These are phyloP conservation scores for Leptographium lundbergii DNA, from an alignment of 2,329 filamentous ascomycete genomes.

Conservation along the genomic window DNA sequence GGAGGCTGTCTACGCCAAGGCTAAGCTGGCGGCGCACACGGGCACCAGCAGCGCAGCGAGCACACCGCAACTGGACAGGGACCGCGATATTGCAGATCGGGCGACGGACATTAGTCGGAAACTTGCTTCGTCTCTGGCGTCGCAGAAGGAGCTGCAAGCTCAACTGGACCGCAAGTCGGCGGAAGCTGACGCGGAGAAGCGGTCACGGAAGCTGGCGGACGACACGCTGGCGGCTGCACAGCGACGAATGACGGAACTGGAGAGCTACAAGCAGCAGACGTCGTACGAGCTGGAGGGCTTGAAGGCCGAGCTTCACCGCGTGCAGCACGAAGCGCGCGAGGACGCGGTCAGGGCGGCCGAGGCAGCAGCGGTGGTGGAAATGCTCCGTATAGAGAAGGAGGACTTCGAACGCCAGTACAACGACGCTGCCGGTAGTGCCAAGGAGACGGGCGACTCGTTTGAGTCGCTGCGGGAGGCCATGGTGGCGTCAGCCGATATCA, in stretches of 20 bases:
- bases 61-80: constrained; percentile 45
- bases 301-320: constrained; percentile 71
- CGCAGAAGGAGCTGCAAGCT: constrained; percentile 70
- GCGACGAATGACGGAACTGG: constrained; percentile 70
- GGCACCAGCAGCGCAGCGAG: constrained; percentile 47
- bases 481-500: constrained; percentile 64
- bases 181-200: constrained; percentile 71
- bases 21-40: constrained; percentile 69
- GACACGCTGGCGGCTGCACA: constrained; percentile 76
- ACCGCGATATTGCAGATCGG: constrained; percentile 51
- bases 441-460: constrained; percentile 59
- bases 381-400: constrained; percentile 77
- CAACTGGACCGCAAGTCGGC: constrained; percentile 54
- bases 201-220: constrained; percentile 71
- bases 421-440: constrained; percentile 51
- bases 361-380: constrained; percentile 57
- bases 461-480: constrained; percentile 67
- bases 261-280: constrained; percentile 70
- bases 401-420: constrained; percentile 59
- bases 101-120: constrained; percentile 67
- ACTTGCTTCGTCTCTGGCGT: constrained; percentile 65
- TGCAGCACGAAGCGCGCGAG: constrained; percentile 66
- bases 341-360: constrained; percentile 68
- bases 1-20: constrained; percentile 90
- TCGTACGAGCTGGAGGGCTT: constrained; percentile 76